Conservation (phyloP, 1,139 yeast genomes). For the Zygoascus sp. region DNA sequence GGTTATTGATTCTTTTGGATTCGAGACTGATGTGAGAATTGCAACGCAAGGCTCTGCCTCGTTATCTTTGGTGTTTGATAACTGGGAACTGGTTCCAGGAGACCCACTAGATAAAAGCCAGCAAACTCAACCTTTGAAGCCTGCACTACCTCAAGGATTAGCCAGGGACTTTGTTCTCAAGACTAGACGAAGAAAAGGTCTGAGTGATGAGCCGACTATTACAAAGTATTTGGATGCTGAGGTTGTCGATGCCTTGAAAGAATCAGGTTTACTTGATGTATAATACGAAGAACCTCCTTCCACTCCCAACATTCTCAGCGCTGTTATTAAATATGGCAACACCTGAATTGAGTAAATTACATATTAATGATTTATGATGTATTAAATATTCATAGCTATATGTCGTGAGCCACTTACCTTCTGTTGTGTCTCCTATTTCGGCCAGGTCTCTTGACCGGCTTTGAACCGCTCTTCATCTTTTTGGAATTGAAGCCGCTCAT, state of each 20-base stretch:
- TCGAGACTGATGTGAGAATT: conserved; percentile 78
- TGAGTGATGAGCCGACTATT: conserved; percentile 65
- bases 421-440: conserved; percentile 53
- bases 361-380: neutral
- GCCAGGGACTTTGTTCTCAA: conserved; percentile 89
- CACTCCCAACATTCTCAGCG: no score
- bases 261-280: conserved; percentile 40
- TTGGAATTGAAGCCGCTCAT: conserved; percentile 56
- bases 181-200: conserved; percentile 82
- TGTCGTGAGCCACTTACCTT: conserved; percentile 9
- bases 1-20: conserved; percentile 83
- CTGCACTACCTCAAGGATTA: conserved; percentile 64
- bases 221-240: conserved; percentile 65
- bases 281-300: no score
- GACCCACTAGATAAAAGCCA: conserved; percentile 74
- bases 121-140: conserved; percentile 62
- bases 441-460: conserved; percentile 57
- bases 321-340: no score
- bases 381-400: conserved; percentile 5
- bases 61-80: conserved; percentile 59
- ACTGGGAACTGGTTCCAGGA: conserved; percentile 84
- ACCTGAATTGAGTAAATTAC: neutral
- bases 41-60: conserved; percentile 76
- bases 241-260: conserved; percentile 50
- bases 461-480: conserved; percentile 48